Base-by-base conservation (phyloP, 192 early-diverging fungal genomes). In the Paraglomus brasilianum region DNA sequence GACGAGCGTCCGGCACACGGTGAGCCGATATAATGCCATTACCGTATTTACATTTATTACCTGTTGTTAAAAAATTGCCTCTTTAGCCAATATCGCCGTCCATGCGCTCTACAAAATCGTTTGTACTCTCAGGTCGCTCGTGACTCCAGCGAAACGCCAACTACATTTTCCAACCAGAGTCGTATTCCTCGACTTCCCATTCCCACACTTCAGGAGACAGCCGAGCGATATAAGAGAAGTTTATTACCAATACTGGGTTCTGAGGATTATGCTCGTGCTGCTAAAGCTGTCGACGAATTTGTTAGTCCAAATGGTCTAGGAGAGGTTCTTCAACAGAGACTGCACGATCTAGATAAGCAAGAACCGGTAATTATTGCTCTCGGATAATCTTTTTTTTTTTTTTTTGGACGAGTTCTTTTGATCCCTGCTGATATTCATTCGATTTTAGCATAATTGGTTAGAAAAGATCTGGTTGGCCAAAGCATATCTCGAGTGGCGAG, bases 401-500 rank as follows among this genome's bases (percentile, higher is more conserved):
- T 41, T 45, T 44, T 67, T 46, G 11, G 36, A 43, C 17, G 0
- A 2, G 39, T 19, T 63, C 36, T 71, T 2, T 19, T 48, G 10
- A 19, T 8, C 14, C 13, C 21, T 17, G 17, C 8, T 41, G 44
- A 19, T 19, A 4, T 45, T 24, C 4, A 15, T 44, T 62, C n/a
- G 5, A 46, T 58, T 45, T 10, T 69, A 86, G 84, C 44, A 88
- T 67, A 93, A 87, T 44, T 98, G 95, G 95, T 81, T 98, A 62
- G 95, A 98, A 71, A 80, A 88, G 8, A 86, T 95, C 40, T 92
- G 87, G 92, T 80, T 94, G 14, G 78, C 83, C 64, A 87, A 90
- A 67, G 92, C 90, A 14, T 95, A 94, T 66, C 84, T 93, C 39
- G 88, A 91, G 51, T 96, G 91, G 86, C 81, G 96, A 24, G 92